phyloP scores from a whole-genome alignment of 2,329 filamentous ascomycete genomes.

The Lachnellula cervina region DNA sequence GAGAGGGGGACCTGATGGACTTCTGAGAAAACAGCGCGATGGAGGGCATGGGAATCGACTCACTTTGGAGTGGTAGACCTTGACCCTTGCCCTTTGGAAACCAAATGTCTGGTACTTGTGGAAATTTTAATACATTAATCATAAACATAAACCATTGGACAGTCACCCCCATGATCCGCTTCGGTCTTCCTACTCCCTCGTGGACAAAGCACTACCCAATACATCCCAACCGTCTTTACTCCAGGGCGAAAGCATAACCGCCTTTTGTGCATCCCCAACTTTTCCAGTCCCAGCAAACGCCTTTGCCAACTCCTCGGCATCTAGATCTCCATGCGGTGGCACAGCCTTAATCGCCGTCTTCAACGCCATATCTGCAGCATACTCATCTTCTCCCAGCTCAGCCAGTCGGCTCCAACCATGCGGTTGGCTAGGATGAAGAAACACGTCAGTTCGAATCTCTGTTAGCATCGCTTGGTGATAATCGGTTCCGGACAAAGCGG shows the following conservation, averaged over 20 bases:
- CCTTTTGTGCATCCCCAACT: conserved; percentile 68
- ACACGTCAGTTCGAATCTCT: conserved; percentile 70
- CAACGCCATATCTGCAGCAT: conserved; percentile 72
- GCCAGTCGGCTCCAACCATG: conserved; percentile 78
- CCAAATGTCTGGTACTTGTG: too few species aligned
- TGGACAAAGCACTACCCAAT: conserved; percentile 14
- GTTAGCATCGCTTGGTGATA: conserved; percentile 48
- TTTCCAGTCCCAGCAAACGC: conserved; percentile 71
- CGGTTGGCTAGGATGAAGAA: conserved; percentile 74
- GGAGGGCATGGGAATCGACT: too few species aligned
- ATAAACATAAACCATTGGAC: too few species aligned
- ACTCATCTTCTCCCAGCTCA: conserved; percentile 46
- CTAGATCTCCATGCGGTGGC: conserved; percentile 65
- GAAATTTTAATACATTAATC: too few species aligned
- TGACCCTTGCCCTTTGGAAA: too few species aligned
- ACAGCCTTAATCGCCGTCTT: conserved; percentile 70
- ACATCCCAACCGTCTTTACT: conserved; percentile 24
- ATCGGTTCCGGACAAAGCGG: conserved; percentile 48
- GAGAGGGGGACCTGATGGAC: too few species aligned
- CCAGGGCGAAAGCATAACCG: conserved; percentile 82
- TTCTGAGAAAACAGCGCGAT: too few species aligned
- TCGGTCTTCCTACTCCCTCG: too few species aligned
- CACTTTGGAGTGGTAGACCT: too few species aligned
- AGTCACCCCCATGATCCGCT: too few species aligned
- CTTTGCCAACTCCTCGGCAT: conserved; percentile 63